Evolutionary conservation across 1,284 basidiomycete species (phyloP).

Genomic region (Amylostereum areolatum): DNA sequence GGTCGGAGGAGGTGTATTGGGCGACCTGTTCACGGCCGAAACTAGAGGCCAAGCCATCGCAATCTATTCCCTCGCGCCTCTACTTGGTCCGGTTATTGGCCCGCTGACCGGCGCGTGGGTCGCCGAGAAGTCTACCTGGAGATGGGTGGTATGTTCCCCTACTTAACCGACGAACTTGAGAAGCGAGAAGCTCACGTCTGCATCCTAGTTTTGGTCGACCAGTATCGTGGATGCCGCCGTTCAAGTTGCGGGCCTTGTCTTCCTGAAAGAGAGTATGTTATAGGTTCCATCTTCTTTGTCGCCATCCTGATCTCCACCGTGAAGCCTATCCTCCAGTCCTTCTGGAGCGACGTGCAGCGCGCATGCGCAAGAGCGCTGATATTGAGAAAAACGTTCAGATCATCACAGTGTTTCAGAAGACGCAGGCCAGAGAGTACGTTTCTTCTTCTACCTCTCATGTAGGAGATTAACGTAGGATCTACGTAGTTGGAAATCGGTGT

Average conservation of each 20-base stretch:
- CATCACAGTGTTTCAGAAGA: conserved; percentile 21
- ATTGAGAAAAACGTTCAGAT: conserved; percentile 22
- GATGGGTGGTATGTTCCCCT: conserved; percentile 27
- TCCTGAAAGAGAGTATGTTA: conserved; percentile 39
- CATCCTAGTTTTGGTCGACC: conserved; percentile 39
- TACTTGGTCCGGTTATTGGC: conserved; percentile 38
- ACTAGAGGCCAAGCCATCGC: conserved; percentile 42
- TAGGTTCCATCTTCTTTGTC: conserved; percentile 14
- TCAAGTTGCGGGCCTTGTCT: conserved; percentile 34
- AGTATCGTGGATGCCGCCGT: conserved; percentile 31
- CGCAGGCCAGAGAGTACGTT: conserved; percentile 23
- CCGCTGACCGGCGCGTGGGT: conserved; percentile 34
- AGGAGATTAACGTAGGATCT: not conserved
- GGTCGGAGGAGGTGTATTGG: conserved; percentile 42
- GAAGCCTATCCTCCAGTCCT: conserved; percentile 39
- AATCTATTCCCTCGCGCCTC: conserved; percentile 40
- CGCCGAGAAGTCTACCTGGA: conserved; percentile 32
- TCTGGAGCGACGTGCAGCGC: conserved; percentile 36
- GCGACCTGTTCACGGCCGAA: conserved; percentile 42
- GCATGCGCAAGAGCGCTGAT: conserved; percentile 32
- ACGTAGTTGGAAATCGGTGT: conserved; percentile 30
- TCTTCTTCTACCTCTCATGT: not conserved
- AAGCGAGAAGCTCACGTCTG: too few species aligned
- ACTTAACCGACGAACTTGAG: not conserved
- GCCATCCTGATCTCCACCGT: conserved; percentile 5